Evolutionary conservation across 108 stramenopile species (phyloP).

Genomic region (Seminavis robusta): DNA sequence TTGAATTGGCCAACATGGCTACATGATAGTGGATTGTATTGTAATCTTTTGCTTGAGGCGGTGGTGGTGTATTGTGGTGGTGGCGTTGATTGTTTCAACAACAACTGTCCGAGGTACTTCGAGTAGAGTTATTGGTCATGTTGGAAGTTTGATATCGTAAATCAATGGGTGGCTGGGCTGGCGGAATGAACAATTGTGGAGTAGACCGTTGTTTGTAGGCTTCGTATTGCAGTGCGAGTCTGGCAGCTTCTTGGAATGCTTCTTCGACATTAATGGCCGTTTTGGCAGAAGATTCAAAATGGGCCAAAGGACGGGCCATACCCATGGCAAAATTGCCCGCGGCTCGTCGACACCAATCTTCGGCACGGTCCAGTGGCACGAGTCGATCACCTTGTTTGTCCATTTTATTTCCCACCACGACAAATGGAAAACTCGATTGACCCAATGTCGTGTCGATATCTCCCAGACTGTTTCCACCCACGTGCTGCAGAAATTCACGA

Average conservation of each 20-base stretch:
- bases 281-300: conserved; percentile 96
- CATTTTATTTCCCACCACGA: conserved; percentile 96
- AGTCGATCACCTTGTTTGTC: conserved; percentile 80
- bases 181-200: conserved; percentile 61
- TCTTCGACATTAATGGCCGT: conserved; percentile 93
- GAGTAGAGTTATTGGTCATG: too few relatives aligned
- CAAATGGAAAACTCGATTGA: conserved; percentile 89
- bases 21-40: too few relatives aligned
- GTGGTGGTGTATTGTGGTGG: too few relatives aligned
- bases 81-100: too few relatives aligned
- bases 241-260: conserved; percentile 82
- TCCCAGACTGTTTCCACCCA: conserved; percentile 35
- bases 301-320: conserved; percentile 73
- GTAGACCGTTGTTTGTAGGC: conserved; percentile 41
- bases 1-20: too few relatives aligned
- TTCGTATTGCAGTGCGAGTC: conserved; percentile 47
- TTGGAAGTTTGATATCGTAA: conserved; percentile 10
- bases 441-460: neutral
- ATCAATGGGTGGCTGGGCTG: conserved; percentile 23
- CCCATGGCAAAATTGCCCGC: conserved; percentile 53
- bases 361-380: conserved; percentile 71
- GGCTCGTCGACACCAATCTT: conserved; percentile 77
- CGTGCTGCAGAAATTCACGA: conserved; percentile 88
- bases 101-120: too few relatives aligned
- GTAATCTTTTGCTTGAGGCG: too few relatives aligned